Conservation (phyloP, 2,329 filamentous ascomycete genomes). For the Pyricularia sp. region DNA sequence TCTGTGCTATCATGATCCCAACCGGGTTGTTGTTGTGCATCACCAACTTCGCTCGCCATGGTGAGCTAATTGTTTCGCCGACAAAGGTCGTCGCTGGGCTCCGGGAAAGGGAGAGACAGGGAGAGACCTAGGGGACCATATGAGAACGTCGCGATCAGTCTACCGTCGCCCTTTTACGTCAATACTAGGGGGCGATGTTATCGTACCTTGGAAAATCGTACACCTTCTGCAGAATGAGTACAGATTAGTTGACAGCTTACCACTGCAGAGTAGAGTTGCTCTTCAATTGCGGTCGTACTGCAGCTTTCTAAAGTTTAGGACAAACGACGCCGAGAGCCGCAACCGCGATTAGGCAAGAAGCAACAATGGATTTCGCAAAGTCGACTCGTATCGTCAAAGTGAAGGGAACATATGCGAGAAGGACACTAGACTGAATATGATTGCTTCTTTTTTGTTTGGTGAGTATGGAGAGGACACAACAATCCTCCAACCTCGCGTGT, state of each 20-base stretch:
- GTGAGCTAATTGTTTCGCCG: background rate
- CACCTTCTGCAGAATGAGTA: background rate
- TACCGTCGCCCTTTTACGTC: background rate
- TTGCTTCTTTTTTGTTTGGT: background rate
- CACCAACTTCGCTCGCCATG: conserved; percentile 2
- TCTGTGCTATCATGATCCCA: conserved; percentile 9
- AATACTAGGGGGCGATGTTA: background rate
- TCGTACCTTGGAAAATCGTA: background rate
- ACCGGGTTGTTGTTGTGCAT: conserved; percentile 2
- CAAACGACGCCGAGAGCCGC: background rate
- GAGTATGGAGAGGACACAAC: background rate
- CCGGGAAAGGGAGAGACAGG: background rate
- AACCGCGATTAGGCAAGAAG: background rate
- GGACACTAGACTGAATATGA: background rate
- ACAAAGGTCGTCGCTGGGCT: background rate
- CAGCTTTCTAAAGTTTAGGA: background rate
- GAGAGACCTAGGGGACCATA: background rate
- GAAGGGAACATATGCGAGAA: background rate
- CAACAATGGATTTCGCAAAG: background rate
- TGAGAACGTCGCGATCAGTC: background rate
- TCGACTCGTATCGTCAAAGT: background rate
- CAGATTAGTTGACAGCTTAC: background rate
- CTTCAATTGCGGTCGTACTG: background rate
- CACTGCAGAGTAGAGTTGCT: background rate
- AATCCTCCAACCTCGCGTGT: background rate